A percentile compares a stretch with the other conserved stretches of the same genome.
Evolutionary conservation across 257 asterid genomes (phyloP).

Genomic region (Ilex asprella): DNA sequence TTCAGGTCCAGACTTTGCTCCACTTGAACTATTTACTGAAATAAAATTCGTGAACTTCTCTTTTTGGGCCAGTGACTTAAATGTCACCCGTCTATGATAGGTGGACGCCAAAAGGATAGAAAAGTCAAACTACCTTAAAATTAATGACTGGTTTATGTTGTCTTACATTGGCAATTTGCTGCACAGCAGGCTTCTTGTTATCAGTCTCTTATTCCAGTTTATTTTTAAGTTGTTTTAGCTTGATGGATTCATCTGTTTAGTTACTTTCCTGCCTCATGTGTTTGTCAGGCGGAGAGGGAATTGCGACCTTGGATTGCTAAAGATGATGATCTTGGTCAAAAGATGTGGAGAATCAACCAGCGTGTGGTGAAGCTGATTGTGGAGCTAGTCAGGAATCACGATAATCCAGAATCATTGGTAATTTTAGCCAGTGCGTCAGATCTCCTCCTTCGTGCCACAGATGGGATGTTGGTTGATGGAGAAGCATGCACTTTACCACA

Average conservation of each 20-base stretch:
- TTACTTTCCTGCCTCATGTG: constrained; percentile 34
- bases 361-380: constrained; percentile 85
- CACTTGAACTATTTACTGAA: constrained; percentile 20
- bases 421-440: constrained; percentile 86
- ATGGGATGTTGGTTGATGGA: constrained; percentile 97
- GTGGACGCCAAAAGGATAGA: too few species aligned
- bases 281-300: constrained; percentile 95
- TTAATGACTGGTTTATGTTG: too few species aligned
- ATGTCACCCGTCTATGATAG: too few species aligned
- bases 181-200: too few species aligned
- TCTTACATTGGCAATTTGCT: too few species aligned
- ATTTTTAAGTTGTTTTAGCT: background rate
- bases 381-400: constrained; percentile 92
- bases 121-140: too few species aligned
- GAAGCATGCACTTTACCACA: constrained; percentile 99
- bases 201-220: too few species aligned
- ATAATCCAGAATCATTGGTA: constrained; percentile 76
- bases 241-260: constrained; percentile 18
- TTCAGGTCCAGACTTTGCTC: constrained; percentile 78
- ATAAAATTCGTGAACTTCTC: background rate
- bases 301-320: constrained; percentile 93
- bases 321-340: constrained; percentile 88
- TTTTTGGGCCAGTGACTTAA: too few species aligned
- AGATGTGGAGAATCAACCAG: constrained; percentile 92
- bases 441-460: constrained; percentile 95